Evolutionary conservation across 2,329 filamentous ascomycete genomes (phyloP), one percentile per base, ranked within the genome.

Genomic region (Phoma sp.): DNA sequence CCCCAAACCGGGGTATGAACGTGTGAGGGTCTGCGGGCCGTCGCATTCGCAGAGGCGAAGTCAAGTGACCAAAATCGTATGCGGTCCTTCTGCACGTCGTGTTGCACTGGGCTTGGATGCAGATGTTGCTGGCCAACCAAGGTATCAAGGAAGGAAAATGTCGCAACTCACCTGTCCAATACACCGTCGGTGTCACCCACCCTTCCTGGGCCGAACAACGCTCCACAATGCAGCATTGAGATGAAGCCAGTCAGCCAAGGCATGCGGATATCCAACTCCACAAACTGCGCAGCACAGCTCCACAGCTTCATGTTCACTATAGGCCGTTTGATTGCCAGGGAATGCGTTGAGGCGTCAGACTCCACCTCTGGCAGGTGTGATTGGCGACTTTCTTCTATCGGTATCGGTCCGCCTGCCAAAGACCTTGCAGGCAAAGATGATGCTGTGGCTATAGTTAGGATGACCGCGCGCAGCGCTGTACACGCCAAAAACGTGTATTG

Each of bases 181-280:
- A 87, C 83, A 60, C 92, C 88, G 74, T 96, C 84, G 23, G 89
- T 85, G 67, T 84, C 83, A 71, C 90, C 92, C 61, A 96, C 76
- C 76, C 78, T 84, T 67, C 92, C 90, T 61, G 91, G 91, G 20
- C 92, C 91, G 67, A 82, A 80, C 69, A 93, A 77, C 67, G 87
- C 83, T 63, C 86, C 82, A 81, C 90, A 88, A 77, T 95, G 91
- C 63, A 89, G 74, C 75, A 96, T 84, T 52, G 90, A 89, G 56
- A 95, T 74, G 64, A 85, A 79, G 71, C 91, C 91, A 70, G 82
- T 83, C 51, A 96, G 83, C 93, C 93, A 98, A 60, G 93, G 93
- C 92, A 96, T 96, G 75, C 92, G 90, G 61, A 80, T 76, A 63
- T 88, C 82, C 70, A 96, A 77, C 80, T 92, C 87, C 64, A 92